Evolutionary conservation across 257 asterid genomes (phyloP).

Genomic region (Jacaranda mimosifolia): DNA sequence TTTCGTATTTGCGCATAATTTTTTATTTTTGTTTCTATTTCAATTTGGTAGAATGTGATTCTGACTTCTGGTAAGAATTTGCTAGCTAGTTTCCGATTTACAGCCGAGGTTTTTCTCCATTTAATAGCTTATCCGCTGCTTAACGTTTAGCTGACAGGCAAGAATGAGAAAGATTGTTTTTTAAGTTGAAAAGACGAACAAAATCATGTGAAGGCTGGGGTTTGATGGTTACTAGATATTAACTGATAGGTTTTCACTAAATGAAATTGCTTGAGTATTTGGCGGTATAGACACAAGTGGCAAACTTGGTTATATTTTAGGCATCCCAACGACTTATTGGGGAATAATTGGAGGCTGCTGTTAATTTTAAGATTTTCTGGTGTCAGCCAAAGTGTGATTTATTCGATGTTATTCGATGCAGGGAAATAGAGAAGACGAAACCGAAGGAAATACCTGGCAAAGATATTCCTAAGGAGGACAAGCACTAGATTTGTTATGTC

Average conservation of each 20-base stretch:
- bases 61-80: background rate
- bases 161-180: background rate
- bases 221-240: background rate
- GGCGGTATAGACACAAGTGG: background rate
- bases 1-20: background rate
- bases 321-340: background rate
- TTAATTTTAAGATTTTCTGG: background rate
- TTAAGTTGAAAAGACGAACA: background rate
- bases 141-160: background rate
- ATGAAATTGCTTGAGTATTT: background rate
- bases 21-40: background rate
- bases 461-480: conserved; percentile 62
- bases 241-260: background rate
- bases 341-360: background rate
- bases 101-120: background rate
- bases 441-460: conserved; percentile 73
- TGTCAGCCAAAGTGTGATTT: background rate
- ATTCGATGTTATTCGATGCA: conserved; percentile 40
- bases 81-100: background rate
- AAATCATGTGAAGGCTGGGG: background rate
- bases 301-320: background rate
- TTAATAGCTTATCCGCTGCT: background rate
- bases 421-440: conserved; percentile 75
- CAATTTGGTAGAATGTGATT: background rate
- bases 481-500: conserved; percentile 45